Percentiles rank a stretch among this genome's conserved stretches.
These are phyloP conservation scores for Zygoascus meyerae DNA, from an alignment of 1,139 yeast genomes.

Conservation along the genomic window DNA sequence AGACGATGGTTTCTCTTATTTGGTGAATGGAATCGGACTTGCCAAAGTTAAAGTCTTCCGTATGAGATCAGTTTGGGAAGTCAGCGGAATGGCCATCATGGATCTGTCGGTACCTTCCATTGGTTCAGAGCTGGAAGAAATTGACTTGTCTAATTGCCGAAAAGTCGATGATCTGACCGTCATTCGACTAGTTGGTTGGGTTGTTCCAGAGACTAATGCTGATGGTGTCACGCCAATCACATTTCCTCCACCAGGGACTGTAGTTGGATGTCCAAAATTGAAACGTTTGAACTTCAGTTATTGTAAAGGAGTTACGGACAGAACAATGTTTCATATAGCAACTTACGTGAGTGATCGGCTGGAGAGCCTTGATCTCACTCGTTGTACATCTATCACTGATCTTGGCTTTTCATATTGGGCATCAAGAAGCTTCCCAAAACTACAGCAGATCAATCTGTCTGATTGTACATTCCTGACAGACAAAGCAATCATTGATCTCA, in stretches of 20 bases:
- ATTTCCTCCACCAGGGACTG: slow-evolving; percentile 15
- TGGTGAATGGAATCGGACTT: slow-evolving; percentile 64
- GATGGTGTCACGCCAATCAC: slow-evolving; percentile 11
- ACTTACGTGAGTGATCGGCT: slow-evolving; percentile 51
- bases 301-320: slow-evolving; percentile 69
- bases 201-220: slow-evolving; percentile 17
- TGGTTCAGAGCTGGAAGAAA: slow-evolving; percentile 51
- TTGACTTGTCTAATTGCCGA: slow-evolving; percentile 67
- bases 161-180: slow-evolving; percentile 67
- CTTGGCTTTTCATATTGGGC: slow-evolving; percentile 66
- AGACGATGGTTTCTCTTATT: slow-evolving; percentile 64
- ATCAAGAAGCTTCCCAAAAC: slow-evolving; percentile 45
- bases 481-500: slow-evolving; percentile 54
- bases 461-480: slow-evolving; percentile 74
- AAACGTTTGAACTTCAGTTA: slow-evolving; percentile 54
- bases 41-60: slow-evolving; percentile 51
- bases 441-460: slow-evolving; percentile 49
- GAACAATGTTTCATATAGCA: slow-evolving; percentile 58
- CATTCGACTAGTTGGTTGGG: slow-evolving; percentile 59
- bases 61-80: slow-evolving; percentile 72
- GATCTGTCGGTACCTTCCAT: slow-evolving; percentile 63
- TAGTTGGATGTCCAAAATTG: slow-evolving; percentile 55
- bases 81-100: slow-evolving; percentile 75
- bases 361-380: slow-evolving; percentile 54
- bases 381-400: slow-evolving; percentile 76